phyloP scores from a whole-genome alignment of 2,329 filamentous ascomycete species.

The Colletotrichum echinochloae region DNA sequence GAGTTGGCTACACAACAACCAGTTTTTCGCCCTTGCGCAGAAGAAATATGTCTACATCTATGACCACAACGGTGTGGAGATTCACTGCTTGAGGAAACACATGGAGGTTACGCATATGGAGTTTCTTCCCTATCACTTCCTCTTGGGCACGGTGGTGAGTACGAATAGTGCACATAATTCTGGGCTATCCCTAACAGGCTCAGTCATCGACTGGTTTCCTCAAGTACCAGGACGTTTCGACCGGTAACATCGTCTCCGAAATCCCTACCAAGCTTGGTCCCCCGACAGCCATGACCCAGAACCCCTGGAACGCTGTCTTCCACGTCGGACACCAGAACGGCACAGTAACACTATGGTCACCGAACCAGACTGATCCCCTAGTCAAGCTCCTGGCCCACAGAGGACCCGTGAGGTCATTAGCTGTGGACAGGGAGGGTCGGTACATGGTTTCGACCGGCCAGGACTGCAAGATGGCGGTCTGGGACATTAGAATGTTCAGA shows the following conservation, averaged over 20 bases:
- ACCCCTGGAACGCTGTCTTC: slow-evolving; percentile 91
- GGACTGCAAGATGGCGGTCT: slow-evolving; percentile 91
- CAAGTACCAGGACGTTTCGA: slow-evolving; percentile 96
- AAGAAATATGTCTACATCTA: slow-evolving; percentile 99
- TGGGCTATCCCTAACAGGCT: slow-evolving; percentile 39
- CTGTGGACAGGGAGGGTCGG: slow-evolving; percentile 87
- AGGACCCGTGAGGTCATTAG: slow-evolving; percentile 87
- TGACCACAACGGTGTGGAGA: slow-evolving; percentile 88
- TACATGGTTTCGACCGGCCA: slow-evolving; percentile 97
- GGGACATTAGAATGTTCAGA: slow-evolving; percentile 95
- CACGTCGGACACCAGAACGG: slow-evolving; percentile 97
- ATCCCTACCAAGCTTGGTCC: slow-evolving; percentile 86
- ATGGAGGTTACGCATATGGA: slow-evolving; percentile 93
- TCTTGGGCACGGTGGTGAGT: slow-evolving; percentile 85
- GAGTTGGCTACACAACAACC: slow-evolving; percentile 94
- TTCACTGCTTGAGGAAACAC: slow-evolving; percentile 92
- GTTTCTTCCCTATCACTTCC: slow-evolving; percentile 95
- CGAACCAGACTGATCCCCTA: slow-evolving; percentile 85
- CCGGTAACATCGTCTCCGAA: slow-evolving; percentile 88
- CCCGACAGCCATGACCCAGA: slow-evolving; percentile 86
- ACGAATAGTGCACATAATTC: background rate
- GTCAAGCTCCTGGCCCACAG: slow-evolving; percentile 92
- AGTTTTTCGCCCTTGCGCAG: slow-evolving; percentile 94
- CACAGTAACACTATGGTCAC: slow-evolving; percentile 94
- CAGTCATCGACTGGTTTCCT: slow-evolving; percentile 84